A percentile compares a stretch with the other conserved stretches of the same genome.
Conservation (phyloP, 495 filamentous ascomycete species). For the Hypoxylon rickii region DNA sequence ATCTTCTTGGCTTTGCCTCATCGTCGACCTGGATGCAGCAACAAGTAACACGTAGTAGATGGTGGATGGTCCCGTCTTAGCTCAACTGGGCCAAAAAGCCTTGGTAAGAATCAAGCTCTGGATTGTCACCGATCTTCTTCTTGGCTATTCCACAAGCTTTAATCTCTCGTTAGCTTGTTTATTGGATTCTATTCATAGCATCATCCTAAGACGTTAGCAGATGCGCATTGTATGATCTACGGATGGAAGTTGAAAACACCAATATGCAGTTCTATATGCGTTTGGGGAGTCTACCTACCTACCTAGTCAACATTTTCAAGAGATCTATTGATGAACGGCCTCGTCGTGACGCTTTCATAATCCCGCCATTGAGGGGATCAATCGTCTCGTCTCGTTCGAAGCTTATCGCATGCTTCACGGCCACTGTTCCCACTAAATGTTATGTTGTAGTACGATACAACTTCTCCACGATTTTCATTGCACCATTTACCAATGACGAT, state of each 20-base stretch:
- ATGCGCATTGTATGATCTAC: conserved; percentile 23
- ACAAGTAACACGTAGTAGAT: not conserved
- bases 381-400: no score
- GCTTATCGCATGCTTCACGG: no score
- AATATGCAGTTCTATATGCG: not conserved
- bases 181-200: conserved; percentile 22
- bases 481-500: no score
- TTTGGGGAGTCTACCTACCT: no score
- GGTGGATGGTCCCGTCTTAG: conserved; percentile 4
- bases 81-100: conserved; percentile 8
- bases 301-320: no score
- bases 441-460: no score
- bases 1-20: conserved; percentile 30
- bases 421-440: no score
- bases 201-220: conserved; percentile 2
- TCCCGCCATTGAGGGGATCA: no score
- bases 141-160: not conserved
- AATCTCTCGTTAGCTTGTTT: not conserved
- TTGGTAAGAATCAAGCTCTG: conserved; percentile 19
- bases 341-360: no score
- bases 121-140: conserved; percentile 10
- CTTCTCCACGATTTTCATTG: no score
- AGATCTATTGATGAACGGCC: no score
- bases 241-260: not conserved
- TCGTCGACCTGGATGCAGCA: not conserved